A percentile compares a stretch with the other conserved stretches of the same genome.
Conservation (phyloP, 148 eudicot genomes). For the Selenicereus undatus region DNA sequence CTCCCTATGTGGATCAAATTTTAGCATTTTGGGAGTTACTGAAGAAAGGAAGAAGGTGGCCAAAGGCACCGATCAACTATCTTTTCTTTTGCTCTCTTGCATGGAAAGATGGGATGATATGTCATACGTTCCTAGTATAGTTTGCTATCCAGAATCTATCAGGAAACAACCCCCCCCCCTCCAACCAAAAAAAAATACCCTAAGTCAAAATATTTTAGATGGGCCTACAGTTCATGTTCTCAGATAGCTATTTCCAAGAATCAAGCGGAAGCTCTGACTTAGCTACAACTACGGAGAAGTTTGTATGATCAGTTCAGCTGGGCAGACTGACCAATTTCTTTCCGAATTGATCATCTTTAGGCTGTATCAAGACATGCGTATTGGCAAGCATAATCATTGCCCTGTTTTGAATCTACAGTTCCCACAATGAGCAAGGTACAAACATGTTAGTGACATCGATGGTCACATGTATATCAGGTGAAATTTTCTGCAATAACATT, state of each 20-base stretch:
- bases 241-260: background rate
- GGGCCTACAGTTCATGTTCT: background rate
- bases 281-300: background rate
- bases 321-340: background rate
- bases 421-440: background rate
- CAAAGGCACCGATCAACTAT: too few species aligned
- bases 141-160: background rate
- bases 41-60: too few species aligned
- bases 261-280: background rate
- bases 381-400: background rate
- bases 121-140: too few species aligned
- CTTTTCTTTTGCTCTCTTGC: too few species aligned
- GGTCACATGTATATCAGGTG: too few species aligned
- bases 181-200: background rate
- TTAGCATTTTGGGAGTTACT: background rate
- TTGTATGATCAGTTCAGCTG: background rate
- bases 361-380: background rate
- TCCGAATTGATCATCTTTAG: background rate
- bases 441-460: background rate
- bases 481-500: background rate
- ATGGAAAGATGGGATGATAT: too few species aligned
- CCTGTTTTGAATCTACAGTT: background rate
- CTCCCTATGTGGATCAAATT: background rate
- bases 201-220: background rate
- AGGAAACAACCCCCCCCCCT: too few species aligned